Evolutionary conservation across 768 basidiomycete species (phyloP).

Genomic region (Dacryopinax spathularia): DNA sequence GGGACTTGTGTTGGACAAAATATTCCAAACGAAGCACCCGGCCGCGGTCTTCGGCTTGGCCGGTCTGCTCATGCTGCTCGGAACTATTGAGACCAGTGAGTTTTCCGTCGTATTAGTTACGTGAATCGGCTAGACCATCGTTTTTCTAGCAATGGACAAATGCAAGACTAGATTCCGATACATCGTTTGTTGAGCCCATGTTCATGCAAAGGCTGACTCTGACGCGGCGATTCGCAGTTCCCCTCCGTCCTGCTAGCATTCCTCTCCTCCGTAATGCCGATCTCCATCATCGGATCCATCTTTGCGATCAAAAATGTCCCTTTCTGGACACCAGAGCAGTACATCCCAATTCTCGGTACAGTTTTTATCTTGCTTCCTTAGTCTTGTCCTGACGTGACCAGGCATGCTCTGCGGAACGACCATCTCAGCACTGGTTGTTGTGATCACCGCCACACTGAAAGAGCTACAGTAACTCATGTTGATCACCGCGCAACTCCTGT

Average conservation of each 20-base stretch:
- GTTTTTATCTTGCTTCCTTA: not conserved
- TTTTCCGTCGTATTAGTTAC: slow-evolving; percentile 8
- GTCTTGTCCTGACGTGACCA: slow-evolving; percentile 44
- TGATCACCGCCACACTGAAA: slow-evolving; percentile 53
- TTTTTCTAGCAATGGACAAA: slow-evolving; percentile 58
- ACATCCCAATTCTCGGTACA: slow-evolving; percentile 16
- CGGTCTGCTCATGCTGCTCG: slow-evolving; percentile 62
- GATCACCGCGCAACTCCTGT: not conserved
- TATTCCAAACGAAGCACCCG: slow-evolving; percentile 61
- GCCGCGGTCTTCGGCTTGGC: slow-evolving; percentile 39
- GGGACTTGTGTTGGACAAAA: slow-evolving; percentile 49
- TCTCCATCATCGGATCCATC: slow-evolving; percentile 58
- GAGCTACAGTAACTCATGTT: slow-evolving; percentile 47
- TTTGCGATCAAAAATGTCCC: slow-evolving; percentile 64
- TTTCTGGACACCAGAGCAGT: slow-evolving; percentile 76
- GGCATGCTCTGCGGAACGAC: slow-evolving; percentile 79
- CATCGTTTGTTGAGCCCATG: slow-evolving; percentile 40
- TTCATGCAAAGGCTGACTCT: not conserved
- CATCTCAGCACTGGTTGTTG: slow-evolving; percentile 60
- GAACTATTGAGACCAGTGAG: slow-evolving; percentile 62
- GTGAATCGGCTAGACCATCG: not conserved
- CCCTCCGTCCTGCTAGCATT: slow-evolving; percentile 50
- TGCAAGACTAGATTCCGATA: slow-evolving; percentile 52
- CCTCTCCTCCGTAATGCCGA: slow-evolving; percentile 62
- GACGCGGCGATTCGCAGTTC: slow-evolving; percentile 32